phyloP scores from a whole-genome alignment of 768 basidiomycete genomes.

The Lactarius quietus region DNA sequence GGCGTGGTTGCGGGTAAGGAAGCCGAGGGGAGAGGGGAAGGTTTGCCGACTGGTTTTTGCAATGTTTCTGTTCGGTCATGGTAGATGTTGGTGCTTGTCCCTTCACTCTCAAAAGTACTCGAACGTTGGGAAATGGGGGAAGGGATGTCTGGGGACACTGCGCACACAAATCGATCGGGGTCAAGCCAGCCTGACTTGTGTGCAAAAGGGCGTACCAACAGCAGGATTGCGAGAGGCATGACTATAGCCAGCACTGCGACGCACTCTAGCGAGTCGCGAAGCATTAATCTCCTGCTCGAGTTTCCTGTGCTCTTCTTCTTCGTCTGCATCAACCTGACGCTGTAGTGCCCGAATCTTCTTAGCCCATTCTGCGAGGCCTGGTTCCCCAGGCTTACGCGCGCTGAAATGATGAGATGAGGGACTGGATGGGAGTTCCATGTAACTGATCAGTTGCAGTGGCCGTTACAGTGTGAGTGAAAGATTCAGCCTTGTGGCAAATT shows the following conservation, averaged over 20 bases:
- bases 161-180: constrained; percentile 3
- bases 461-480: neutral
- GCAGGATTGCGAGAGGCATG: constrained; percentile 39
- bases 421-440: constrained; percentile 22
- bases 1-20: constrained; percentile 36
- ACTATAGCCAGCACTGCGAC: constrained; percentile 41
- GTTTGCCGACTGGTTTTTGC: constrained; percentile 15
- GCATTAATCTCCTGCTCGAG: constrained; percentile 55
- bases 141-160: neutral
- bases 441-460: neutral
- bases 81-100: neutral
- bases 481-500: too few relatives aligned
- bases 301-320: constrained; percentile 69
- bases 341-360: constrained; percentile 77
- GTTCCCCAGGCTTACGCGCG: constrained; percentile 46
- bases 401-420: constrained; percentile 21
- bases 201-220: constrained; percentile 13
- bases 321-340: constrained; percentile 75
- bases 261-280: constrained; percentile 44
- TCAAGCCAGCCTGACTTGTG: constrained; percentile 11
- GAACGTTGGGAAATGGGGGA: neutral
- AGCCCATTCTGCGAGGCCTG: constrained; percentile 77
- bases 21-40: constrained; percentile 1
- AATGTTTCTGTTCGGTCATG: constrained; percentile 11
- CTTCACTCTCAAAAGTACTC: neutral